phyloP scores from a whole-genome alignment of 192 early-diverging fungal genomes.

The Entomortierella lignicola region DNA sequence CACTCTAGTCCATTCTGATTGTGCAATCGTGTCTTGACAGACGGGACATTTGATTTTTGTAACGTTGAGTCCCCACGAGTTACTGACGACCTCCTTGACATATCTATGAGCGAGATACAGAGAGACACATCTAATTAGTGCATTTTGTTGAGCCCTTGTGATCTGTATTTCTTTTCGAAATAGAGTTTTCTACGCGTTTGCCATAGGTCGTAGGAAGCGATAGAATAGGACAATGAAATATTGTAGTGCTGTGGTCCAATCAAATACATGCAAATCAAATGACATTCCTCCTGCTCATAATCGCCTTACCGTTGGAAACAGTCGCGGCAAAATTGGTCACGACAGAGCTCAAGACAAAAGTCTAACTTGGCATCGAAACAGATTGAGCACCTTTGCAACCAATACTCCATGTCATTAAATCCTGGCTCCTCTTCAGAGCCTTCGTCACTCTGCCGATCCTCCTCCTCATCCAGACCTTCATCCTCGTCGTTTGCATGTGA shows the following conservation, averaged over 20 bases:
- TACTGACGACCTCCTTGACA: conserved; percentile 65
- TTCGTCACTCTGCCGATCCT: conserved; percentile 42
- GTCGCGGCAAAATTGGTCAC: conserved; percentile 67
- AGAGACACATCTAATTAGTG: background rate
- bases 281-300: conserved; percentile 9
- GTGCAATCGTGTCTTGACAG: conserved; percentile 61
- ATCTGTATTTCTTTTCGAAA: background rate
- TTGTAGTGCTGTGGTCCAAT: conserved; percentile 10
- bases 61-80: conserved; percentile 69
- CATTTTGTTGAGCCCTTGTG: background rate
- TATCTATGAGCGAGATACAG: conserved; percentile 42
- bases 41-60: conserved; percentile 70
- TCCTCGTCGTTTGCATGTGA: conserved; percentile 16
- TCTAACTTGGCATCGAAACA: conserved; percentile 69
- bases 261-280: conserved; percentile 27
- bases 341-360: conserved; percentile 65
- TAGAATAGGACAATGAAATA: background rate
- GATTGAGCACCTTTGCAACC: conserved; percentile 66
- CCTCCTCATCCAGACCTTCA: conserved; percentile 14
- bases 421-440: conserved; percentile 38
- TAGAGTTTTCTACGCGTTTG: conserved; percentile 20
- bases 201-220: background rate
- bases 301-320: conserved; percentile 67
- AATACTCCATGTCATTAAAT: conserved; percentile 61
- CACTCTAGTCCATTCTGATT: conserved; percentile 65